phyloP scores from a whole-genome alignment of 202 grass and related monocot species.

The Schoenoplectus tabernaemontani region DNA sequence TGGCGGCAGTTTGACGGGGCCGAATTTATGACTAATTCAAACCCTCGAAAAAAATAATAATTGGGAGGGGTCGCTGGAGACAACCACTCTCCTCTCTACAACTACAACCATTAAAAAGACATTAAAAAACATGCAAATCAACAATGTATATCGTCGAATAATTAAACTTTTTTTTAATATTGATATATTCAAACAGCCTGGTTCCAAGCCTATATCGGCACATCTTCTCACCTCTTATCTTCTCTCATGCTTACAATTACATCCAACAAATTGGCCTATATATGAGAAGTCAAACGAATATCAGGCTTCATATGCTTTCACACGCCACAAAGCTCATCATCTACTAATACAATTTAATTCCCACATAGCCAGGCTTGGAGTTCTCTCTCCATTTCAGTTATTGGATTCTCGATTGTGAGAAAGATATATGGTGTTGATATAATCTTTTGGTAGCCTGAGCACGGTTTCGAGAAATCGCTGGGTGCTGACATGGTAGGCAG shows the following conservation, averaged over 20 bases:
- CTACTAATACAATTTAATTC: background rate
- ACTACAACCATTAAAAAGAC: background rate
- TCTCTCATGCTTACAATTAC: background rate
- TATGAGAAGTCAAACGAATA: background rate
- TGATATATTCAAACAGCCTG: slow-evolving; percentile 20
- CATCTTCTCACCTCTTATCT: background rate
- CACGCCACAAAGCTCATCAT: background rate
- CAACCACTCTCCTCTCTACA: background rate
- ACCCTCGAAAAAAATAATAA: background rate
- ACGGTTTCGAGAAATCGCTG: background rate
- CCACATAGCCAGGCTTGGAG: background rate
- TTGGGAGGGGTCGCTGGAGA: background rate
- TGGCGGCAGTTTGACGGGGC: background rate
- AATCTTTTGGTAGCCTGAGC: background rate
- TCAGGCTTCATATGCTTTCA: background rate
- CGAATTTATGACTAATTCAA: slow-evolving; percentile 7
- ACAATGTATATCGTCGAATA: background rate
- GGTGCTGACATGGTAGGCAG: background rate
- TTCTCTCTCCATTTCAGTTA: background rate
- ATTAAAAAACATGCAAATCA: background rate
- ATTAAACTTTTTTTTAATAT: background rate
- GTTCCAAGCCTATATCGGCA: background rate
- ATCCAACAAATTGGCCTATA: slow-evolving; percentile 10
- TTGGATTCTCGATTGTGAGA: slow-evolving; percentile 7
- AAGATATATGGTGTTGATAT: background rate